These are phyloP conservation scores for Fonsecaea pedrosoi DNA, from an alignment of 2,329 filamentous ascomycete species.

Conservation along the genomic window DNA sequence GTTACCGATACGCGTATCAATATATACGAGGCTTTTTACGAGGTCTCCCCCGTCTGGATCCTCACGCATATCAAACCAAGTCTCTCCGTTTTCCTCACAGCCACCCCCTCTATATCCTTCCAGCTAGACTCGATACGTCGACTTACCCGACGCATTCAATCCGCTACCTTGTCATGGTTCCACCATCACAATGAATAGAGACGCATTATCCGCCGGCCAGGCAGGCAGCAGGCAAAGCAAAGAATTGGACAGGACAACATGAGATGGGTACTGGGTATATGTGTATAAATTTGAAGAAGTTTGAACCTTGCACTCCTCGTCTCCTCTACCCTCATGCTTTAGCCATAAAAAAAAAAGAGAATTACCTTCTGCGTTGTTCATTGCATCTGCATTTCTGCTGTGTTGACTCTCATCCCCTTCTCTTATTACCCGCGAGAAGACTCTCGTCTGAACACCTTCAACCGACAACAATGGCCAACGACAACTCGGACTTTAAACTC, in stretches of 20 bases:
- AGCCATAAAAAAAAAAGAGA: too few relatives aligned
- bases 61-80: neutral
- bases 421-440: neutral
- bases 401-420: neutral
- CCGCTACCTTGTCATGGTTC: neutral
- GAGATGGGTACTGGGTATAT: neutral
- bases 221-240: neutral
- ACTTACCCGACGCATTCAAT: slow-evolving; percentile 6
- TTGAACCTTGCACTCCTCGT: neutral
- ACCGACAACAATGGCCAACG: neutral
- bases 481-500: slow-evolving; percentile 17
- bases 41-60: too few relatives aligned
- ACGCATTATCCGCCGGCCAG: neutral
- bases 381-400: neutral
- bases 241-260: neutral
- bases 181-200: neutral
- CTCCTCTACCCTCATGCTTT: neutral
- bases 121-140: slow-evolving; percentile 14
- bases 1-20: neutral
- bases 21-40: too few relatives aligned
- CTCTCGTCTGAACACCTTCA: neutral
- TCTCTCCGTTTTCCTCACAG: neutral
- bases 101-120: slow-evolving; percentile 1
- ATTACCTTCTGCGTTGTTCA: neutral
- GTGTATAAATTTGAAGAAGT: neutral